Base-by-base conservation (phyloP, 768 basidiomycete genomes). In the Pleurotus salmoneostramineus region DNA sequence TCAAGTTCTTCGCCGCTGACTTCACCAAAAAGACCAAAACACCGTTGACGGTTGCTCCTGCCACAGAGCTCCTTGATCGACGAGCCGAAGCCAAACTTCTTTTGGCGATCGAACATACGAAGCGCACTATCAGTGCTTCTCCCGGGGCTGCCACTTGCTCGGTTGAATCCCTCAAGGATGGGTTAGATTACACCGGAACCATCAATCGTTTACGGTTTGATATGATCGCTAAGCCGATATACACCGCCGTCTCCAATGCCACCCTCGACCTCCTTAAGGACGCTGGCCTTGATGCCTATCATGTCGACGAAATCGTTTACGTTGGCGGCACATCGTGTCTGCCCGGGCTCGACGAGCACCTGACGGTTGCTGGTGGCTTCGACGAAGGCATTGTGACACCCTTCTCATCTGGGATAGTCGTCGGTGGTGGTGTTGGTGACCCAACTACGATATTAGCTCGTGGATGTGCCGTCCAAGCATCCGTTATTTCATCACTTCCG, bases 1-100 rank as follows among this genome's bases (percentile, higher is more conserved):
- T 97, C 74, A 88, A 89, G 60, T 91, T 91, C 77, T 97, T 99
- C 71, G 86, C 91, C 55, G 87, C 93, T 68, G 96, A 99, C 62
- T 99, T 99, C 72, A 91, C 91, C 50, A 98, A 98, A 75, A 99
- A 97, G 77, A 95, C 89, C 14, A 93, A 92, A 71, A 82, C 82
- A 21, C 74, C 87, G 0, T 77, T 97, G 44, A 73, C 80, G 6
- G 79, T 93, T 12, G 83, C 77, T 56, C 86, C 88, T 1, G 74
- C 87, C 4, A 75, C 77, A 2, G 76, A 83, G 17, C 62, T 75
- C 14, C 75, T 77, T 34, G 90, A 95, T 72, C 79, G 84, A 65
- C 91, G 97, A 21, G 92, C 95, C 0, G 89, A 93, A 66, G 91
- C 93, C n/a, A 96, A 95, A 68, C 84, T 99, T 31, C 83, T 89